Evolutionary conservation across 208 protist species (phyloP).

Genomic region (Phytomonas francai): DNA sequence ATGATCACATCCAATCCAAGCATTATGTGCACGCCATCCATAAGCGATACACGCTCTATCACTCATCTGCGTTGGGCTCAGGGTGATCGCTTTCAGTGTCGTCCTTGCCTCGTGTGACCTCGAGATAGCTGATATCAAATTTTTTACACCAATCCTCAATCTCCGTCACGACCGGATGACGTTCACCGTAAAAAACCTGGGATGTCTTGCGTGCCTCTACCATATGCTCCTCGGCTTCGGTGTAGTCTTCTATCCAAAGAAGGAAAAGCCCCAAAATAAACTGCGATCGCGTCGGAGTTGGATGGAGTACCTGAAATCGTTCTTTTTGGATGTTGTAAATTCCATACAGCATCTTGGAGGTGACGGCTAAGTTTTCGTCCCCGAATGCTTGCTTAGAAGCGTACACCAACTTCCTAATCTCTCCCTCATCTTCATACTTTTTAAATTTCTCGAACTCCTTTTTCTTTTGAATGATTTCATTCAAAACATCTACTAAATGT

Average conservation of each 20-base stretch:
- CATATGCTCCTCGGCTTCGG: conserved; percentile 46
- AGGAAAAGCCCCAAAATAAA: conserved; percentile 81
- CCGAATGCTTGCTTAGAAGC: conserved; percentile 62
- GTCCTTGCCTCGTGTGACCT: conserved; percentile 3
- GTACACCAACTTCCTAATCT: conserved; percentile 35
- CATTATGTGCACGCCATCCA: not conserved
- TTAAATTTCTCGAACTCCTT: conserved; percentile 39
- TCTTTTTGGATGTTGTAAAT: conserved; percentile 79
- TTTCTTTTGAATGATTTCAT: conserved; percentile 51
- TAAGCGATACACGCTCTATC: not conserved
- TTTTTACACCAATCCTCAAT: conserved; percentile 64
- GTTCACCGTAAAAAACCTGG: conserved; percentile 65
- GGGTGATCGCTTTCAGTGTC: not conserved
- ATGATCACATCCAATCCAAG: not conserved
- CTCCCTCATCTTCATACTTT: conserved; percentile 61
- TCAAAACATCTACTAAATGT: conserved; percentile 34
- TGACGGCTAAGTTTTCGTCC: conserved; percentile 68
- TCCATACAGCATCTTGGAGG: conserved; percentile 82
- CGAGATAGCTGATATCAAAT: conserved; percentile 43
- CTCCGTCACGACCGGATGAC: conserved; percentile 74
- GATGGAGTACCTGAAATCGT: conserved; percentile 57
- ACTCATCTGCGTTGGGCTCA: not conserved
- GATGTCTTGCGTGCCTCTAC: conserved; percentile 24
- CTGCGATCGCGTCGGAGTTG: conserved; percentile 51
- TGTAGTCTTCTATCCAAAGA: conserved; percentile 64